These are phyloP conservation scores for Aspergillus costaricaensis DNA, from an alignment of 2,329 filamentous ascomycete genomes.

Conservation along the genomic window DNA sequence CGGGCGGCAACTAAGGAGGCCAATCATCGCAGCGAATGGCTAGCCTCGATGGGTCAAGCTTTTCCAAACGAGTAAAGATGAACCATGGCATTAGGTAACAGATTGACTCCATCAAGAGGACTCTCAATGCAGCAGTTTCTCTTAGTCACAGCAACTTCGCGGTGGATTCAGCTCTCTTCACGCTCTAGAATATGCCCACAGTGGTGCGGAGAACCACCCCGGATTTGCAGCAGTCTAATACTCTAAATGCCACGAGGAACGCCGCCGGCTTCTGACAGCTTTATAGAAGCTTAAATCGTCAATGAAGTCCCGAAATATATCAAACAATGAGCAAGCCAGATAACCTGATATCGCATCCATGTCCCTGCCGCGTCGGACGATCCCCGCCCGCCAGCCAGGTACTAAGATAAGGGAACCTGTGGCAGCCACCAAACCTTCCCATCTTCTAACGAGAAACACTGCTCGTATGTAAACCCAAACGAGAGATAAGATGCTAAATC, in stretches of 20 bases:
- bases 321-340: not conserved
- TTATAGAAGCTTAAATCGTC: not conserved
- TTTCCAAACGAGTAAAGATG: not conserved
- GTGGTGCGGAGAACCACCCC: constrained; percentile 5
- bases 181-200: not conserved
- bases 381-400: not conserved
- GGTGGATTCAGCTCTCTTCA: not conserved
- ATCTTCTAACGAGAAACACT: not conserved
- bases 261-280: not conserved
- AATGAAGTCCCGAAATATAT: not conserved
- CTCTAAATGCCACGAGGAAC: constrained; percentile 6
- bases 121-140: not conserved
- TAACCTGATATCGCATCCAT: not conserved
- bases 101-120: not conserved
- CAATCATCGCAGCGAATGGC: not conserved
- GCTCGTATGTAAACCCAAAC: not conserved
- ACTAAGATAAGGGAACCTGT: not conserved
- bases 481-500: not conserved
- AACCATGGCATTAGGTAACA: constrained; percentile 7
- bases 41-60: constrained; percentile 2
- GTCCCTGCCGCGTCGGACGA: not conserved
- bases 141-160: not conserved
- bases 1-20: no score
- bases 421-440: not conserved
- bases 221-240: constrained; percentile 1